Percentiles rank a stretch among this genome's conserved stretches.
phyloP scores from a whole-genome alignment of 2,329 filamentous ascomycete genomes.

The Colletotrichum paranaense region DNA sequence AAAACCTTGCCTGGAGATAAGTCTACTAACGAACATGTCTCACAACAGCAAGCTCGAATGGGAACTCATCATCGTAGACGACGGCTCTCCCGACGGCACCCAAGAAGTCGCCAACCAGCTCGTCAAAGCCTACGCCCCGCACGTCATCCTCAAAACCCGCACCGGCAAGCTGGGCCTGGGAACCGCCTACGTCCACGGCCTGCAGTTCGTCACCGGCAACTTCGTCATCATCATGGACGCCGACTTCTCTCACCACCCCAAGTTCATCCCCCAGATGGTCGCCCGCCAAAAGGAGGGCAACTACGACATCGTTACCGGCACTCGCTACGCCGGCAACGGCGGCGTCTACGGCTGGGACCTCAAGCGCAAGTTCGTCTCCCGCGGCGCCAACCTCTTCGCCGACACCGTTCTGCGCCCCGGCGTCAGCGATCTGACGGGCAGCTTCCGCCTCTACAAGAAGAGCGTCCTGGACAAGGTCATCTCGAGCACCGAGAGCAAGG shows the following conservation, averaged over 20 bases:
- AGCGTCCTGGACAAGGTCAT: conserved; percentile 91
- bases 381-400: conserved; percentile 94
- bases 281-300: conserved; percentile 78
- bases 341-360: conserved; percentile 98
- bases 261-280: conserved; percentile 98
- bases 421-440: conserved; percentile 94
- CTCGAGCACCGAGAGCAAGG: conserved; percentile 90
- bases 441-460: conserved; percentile 95
- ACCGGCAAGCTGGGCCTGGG: conserved; percentile 96
- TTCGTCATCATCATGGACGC: conserved; percentile 99
- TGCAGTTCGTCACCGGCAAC: conserved; percentile 91
- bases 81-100: conserved; percentile 96
- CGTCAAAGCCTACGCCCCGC: conserved; percentile 82
- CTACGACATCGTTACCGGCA: conserved; percentile 98
- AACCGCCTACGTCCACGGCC: conserved; percentile 94
- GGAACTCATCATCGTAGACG: conserved; percentile 98
- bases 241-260: conserved; percentile 98
- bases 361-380: conserved; percentile 85
- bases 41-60: conserved; percentile 84
- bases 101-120: conserved; percentile 92
- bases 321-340: conserved; percentile 87
- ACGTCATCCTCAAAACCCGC: conserved; percentile 87
- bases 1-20: too few relatives aligned
- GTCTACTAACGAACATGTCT: neutral
- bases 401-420: conserved; percentile 94